Base-by-base conservation (phyloP, 2,329 filamentous ascomycete species). In the Byssothecium circinans region DNA sequence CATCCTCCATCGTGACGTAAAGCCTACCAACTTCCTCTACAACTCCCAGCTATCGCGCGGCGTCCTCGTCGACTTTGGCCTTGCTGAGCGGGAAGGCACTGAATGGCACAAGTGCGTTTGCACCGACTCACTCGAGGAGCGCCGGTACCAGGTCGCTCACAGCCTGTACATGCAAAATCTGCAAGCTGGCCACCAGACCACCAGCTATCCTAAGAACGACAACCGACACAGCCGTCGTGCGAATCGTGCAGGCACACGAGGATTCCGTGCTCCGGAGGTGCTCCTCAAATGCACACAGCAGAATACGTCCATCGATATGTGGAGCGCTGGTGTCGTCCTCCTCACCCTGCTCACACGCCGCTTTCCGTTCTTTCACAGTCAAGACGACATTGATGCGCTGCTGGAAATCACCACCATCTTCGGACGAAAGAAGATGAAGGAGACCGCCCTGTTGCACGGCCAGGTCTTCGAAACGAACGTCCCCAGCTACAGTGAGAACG, bases 381-480 rank as follows among this genome's bases (percentile, higher is more conserved):
- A 91, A n/a, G 94, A 99, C 69, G 94, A 99, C 62, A 88, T 99
- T 39, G 94, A 99, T 66, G 94, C 94, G 42, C 87, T 96, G 81
- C 92, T 99, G 58, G 94, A 99, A 72, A 95, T 99, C 57, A 89
- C 91, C 29, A 95, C 90, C 49, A 95, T 99, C 51, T 96, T 97
- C 68, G 94, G 94, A 41, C 80, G 81, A 34, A 85, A 82, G 65
- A 84, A 86, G 49, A 97, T 99, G 92, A 88, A 87, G 65, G 78
- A 82, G 27, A 88, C 87, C 2, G 90, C 89, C 0, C 77, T 90
- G 15, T 77, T 96, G 41, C 94, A 99, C 65, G 94, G 94, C 1
- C 89, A 91, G 62, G 84, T 95, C 48, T 90, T 97, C 54, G 91
- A 99, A 71, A 94, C 89, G 0, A 95, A 84, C 50, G 91, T 99